Conservation (phyloP, 176 grass and related monocot genomes). For the Carex kokanica region DNA sequence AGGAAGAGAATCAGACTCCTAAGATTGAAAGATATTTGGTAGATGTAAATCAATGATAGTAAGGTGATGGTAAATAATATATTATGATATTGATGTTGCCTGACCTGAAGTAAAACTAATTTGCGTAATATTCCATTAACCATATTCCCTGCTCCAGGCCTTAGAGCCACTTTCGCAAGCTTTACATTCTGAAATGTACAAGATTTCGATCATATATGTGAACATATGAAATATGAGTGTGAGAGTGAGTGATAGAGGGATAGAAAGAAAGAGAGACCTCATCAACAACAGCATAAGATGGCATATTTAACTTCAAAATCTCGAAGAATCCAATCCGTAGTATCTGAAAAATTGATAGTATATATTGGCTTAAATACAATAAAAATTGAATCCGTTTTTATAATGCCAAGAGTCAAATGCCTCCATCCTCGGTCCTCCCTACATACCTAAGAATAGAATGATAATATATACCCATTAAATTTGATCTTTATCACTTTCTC, state of each 20-base stretch:
- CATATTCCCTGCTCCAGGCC: conserved; percentile 87
- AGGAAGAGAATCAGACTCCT: conserved; percentile 86
- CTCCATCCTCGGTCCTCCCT: not conserved
- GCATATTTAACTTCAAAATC: conserved; percentile 82
- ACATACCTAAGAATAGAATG: not conserved
- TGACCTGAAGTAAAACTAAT: conserved; percentile 71
- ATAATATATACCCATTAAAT: not conserved
- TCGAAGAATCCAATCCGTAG: conserved; percentile 78
- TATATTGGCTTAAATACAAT: not conserved
- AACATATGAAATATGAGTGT: conserved; percentile 13
- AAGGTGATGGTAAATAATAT: not conserved
- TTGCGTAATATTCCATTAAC: conserved; percentile 88
- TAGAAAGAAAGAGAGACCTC: conserved; percentile 48
- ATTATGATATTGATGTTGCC: conserved; percentile 23
- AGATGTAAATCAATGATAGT: not conserved
- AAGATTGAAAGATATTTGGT: conserved; percentile 27
- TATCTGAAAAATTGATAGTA: conserved; percentile 57
- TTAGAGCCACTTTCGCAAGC: conserved; percentile 86
- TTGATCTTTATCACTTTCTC: not conserved
- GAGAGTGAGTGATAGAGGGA: not conserved
- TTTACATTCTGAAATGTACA: conserved; percentile 73
- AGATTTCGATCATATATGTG: not conserved
- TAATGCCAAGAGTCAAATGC: not conserved
- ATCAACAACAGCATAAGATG: conserved; percentile 82
- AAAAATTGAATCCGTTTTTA: not conserved